A percentile compares a stretch with the other conserved stretches of the same genome.
Evolutionary conservation across 768 basidiomycete genomes (phyloP).

Genomic region (Leccinum rimulosum): DNA sequence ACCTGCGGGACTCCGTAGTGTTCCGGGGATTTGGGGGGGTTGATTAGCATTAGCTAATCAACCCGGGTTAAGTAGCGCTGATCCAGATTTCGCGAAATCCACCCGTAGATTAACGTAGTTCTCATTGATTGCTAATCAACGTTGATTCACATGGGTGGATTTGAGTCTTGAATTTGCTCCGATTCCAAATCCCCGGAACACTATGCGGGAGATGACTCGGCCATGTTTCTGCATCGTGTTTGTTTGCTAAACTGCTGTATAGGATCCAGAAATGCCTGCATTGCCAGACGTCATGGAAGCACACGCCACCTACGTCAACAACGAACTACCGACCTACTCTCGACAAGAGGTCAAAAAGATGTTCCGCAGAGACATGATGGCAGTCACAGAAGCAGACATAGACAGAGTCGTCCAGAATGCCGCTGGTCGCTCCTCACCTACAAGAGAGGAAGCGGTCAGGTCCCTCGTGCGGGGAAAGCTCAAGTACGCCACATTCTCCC

Average conservation of each 20-base stretch:
- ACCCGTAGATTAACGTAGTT: no score
- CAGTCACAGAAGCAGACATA: no score
- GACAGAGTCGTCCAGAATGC: slow-evolving; percentile 16
- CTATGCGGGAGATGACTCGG: not conserved
- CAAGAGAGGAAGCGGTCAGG: slow-evolving; percentile 27
- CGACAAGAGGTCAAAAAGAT: slow-evolving; percentile 32
- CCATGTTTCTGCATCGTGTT: not conserved
- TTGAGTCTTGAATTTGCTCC: no score
- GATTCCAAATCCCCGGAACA: no score
- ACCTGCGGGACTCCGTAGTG: no score
- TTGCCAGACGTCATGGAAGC: slow-evolving; percentile 26
- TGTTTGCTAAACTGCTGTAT: not conserved
- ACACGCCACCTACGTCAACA: slow-evolving; percentile 27
- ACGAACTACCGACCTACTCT: slow-evolving; percentile 31
- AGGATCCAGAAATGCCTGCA: slow-evolving; percentile 16
- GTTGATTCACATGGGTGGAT: no score
- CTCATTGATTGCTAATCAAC: no score
- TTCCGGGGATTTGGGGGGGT: no score
- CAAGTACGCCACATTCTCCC: slow-evolving; percentile 30
- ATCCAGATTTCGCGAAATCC: no score
- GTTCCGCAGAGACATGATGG: slow-evolving; percentile 27
- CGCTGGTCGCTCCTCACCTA: slow-evolving; percentile 23
- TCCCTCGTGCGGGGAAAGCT: slow-evolving; percentile 23
- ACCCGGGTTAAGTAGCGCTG: no score
- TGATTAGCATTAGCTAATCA: no score